Evolutionary conservation across 495 filamentous ascomycete genomes (phyloP).

Genomic region (Talaromyces thailandensis): DNA sequence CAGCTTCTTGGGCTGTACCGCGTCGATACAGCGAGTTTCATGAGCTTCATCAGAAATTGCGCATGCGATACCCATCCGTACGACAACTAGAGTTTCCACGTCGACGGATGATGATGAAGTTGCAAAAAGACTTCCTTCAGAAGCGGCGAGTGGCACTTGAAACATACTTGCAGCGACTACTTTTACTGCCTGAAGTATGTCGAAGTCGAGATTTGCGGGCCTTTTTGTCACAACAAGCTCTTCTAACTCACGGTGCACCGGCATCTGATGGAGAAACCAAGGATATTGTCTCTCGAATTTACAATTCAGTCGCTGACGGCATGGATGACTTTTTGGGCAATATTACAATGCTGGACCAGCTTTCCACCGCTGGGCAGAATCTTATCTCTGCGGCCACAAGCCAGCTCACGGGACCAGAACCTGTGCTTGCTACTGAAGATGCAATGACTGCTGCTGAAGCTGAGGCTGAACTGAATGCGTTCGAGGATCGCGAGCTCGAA

Average conservation of each 20-base stretch:
- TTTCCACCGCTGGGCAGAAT: constrained; percentile 87
- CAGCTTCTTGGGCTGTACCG: constrained; percentile 71
- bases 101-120: constrained; percentile 85
- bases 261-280: constrained; percentile 58
- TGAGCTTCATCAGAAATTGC: constrained; percentile 83
- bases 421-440: constrained; percentile 42
- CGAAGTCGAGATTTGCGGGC: constrained; percentile 85
- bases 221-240: constrained; percentile 86
- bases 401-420: constrained; percentile 48
- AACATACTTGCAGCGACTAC: constrained; percentile 73
- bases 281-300: constrained; percentile 89
- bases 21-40: constrained; percentile 94
- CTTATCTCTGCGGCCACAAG: constrained; percentile 80
- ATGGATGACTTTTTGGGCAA: constrained; percentile 98
- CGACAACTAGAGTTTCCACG: constrained; percentile 86
- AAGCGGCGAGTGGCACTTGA: constrained; percentile 79
- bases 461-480: constrained; percentile 88
- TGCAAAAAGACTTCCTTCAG: constrained; percentile 89
- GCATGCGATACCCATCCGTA: constrained; percentile 75
- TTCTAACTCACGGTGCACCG: constrained; percentile 47
- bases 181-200: constrained; percentile 86
- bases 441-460: constrained; percentile 74
- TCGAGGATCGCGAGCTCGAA: constrained; percentile 79
- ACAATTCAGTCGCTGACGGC: constrained; percentile 91
- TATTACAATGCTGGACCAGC: constrained; percentile 89